Evolutionary conservation across 495 filamentous ascomycete species (phyloP), one percentile per base, ranked within the genome.

Genomic region (Penicillium diatomitis): DNA sequence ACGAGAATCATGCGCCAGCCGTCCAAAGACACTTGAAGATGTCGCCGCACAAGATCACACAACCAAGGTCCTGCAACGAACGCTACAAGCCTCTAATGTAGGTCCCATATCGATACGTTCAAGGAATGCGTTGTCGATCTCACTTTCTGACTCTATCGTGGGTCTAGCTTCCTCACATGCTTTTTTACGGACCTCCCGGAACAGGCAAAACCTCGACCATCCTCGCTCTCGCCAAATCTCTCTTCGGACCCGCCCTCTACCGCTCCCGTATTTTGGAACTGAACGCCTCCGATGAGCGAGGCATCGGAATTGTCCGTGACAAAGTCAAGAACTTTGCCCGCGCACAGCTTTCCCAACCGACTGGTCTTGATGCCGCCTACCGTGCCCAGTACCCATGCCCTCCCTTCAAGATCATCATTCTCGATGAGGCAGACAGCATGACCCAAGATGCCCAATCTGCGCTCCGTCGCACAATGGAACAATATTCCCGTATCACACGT

Each of bases 141-240:
- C 20, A 20, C 42, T 28, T 32, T 46, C 34, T 2, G 33, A 36
- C 32, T 10, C 12, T 6, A 31, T n/a, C 10, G 28, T 28, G 31
- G n/a, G 7, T 33, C 8, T 48, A 91, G 86, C 85, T 99, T 41
- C 92, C 92, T 20, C 94, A 99, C 67, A 96, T 99, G 89, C 88
- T 99, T 62, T 97, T 97, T 75, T 99, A 99, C 60, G 94, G 94
- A 5, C 94, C 92, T 0, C 92, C 92, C 0, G 92, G 92, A 37
- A 99, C 94, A 1, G 92, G 92, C 54, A 99, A 99, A 69, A 99
- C 92, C n/a, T 95, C 89, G 4, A 97, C 94, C 2, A 90, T 99
- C 62, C 88, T 99, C 55, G 85, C 85, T 10, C 88, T 99, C 32
- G 90, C 91, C 36, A 96, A 96, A 68, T 90, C 96, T 57, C 88